A percentile compares a stretch with the other conserved stretches of the same genome.
These are phyloP conservation scores for Phoma sp. DNA, from an alignment of 2,329 filamentous ascomycete species.

Conservation along the genomic window DNA sequence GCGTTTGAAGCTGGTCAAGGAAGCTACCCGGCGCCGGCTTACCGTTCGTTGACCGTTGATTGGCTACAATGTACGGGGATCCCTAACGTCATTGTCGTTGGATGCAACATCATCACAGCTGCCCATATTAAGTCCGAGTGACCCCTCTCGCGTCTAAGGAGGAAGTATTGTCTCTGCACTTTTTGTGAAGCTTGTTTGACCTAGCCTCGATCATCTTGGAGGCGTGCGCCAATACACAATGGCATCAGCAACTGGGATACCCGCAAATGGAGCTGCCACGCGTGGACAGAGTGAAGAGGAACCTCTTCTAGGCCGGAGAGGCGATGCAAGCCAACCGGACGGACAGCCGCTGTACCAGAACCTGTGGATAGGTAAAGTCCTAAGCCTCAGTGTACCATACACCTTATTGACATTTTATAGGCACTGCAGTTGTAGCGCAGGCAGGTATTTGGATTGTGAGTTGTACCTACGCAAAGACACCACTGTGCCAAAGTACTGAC, in stretches of 20 bases:
- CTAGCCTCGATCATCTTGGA: not conserved
- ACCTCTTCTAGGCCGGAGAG: conserved; percentile 73
- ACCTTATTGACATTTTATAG: conserved; percentile 55
- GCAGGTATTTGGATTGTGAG: conserved; percentile 74
- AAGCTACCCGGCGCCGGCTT: conserved; percentile 9
- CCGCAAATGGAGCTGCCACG: conserved; percentile 54
- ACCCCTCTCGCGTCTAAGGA: conserved; percentile 8
- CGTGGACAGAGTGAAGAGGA: conserved; percentile 62
- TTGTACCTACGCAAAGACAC: conserved; percentile 9
- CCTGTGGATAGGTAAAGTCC: conserved; percentile 71
- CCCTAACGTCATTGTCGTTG: conserved; percentile 26
- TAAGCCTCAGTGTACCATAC: not conserved
- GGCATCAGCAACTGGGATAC: conserved; percentile 74
- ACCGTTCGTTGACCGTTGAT: conserved; percentile 20
- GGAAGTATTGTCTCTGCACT: not conserved
- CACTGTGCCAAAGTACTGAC: conserved; percentile 17
- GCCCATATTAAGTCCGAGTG: conserved; percentile 21
- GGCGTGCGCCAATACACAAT: conserved; percentile 53
- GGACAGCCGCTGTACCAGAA: conserved; percentile 72
- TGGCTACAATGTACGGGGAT: conserved; percentile 24
- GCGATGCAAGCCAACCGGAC: conserved; percentile 75
- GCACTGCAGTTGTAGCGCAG: conserved; percentile 83
- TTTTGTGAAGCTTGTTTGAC: not conserved
- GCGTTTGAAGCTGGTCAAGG: conserved; percentile 4
- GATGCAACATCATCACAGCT: conserved; percentile 19